Evolutionary conservation across 768 basidiomycete species (phyloP).

Genomic region (Trametes cubensis): DNA sequence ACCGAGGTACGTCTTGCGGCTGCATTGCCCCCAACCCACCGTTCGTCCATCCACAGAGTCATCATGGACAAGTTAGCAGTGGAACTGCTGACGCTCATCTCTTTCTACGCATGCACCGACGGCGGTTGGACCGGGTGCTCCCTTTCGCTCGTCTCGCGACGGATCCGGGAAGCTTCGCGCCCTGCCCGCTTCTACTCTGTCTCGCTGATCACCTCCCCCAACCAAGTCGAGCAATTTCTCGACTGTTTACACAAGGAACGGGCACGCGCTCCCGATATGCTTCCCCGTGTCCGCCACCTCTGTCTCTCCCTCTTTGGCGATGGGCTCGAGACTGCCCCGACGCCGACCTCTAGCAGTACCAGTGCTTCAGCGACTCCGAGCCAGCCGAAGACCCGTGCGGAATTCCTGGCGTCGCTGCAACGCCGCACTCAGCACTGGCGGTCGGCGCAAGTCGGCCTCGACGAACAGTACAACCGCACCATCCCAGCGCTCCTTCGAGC

Average conservation of each 20-base stretch:
- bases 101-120: constrained; percentile 21
- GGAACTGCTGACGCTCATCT: constrained; percentile 21
- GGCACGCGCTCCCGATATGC: constrained; percentile 11
- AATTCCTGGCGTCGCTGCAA: constrained; percentile 17
- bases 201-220: constrained; percentile 14
- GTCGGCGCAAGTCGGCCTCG: constrained; percentile 16
- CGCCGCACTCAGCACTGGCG: constrained; percentile 19
- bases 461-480: constrained; percentile 19
- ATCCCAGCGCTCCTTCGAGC: constrained; percentile 19
- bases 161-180: constrained; percentile 19
- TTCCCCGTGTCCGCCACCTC: constrained; percentile 21
- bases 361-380: neutral
- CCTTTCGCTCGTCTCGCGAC: constrained; percentile 22
- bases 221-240: constrained; percentile 19
- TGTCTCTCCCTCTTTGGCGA: constrained; percentile 19
- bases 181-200: constrained; percentile 23
- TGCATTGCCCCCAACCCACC: neutral
- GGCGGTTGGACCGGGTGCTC: constrained; percentile 22
- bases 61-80: constrained; percentile 22
- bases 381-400: constrained; percentile 9
- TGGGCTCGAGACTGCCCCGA: neutral
- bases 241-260: constrained; percentile 17
- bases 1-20: neutral
- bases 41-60: neutral
- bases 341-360: neutral